Conservation (phyloP, 2,329 filamentous ascomycete species). For the Penicillium capsulatum region DNA sequence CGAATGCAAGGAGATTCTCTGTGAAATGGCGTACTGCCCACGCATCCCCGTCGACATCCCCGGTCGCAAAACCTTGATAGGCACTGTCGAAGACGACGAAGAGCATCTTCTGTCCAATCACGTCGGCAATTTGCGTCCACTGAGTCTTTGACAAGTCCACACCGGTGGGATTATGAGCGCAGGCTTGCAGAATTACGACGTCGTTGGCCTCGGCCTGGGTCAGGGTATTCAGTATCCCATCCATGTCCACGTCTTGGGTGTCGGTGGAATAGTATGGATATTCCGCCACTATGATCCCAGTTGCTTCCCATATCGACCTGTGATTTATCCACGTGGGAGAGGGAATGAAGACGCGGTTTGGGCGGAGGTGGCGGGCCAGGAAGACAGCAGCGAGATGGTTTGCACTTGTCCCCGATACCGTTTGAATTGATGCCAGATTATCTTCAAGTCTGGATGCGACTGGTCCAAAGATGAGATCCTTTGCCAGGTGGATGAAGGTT, state of each 20-base stretch:
- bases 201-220: slow-evolving; percentile 65
- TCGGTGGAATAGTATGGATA: slow-evolving; percentile 82
- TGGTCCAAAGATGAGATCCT: slow-evolving; percentile 3
- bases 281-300: slow-evolving; percentile 27
- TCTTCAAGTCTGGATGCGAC: slow-evolving; percentile 32
- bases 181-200: slow-evolving; percentile 82
- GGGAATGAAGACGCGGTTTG: slow-evolving; percentile 71
- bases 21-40: slow-evolving; percentile 81
- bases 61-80: slow-evolving; percentile 90
- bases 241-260: slow-evolving; percentile 22
- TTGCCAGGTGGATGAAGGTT: slow-evolving; percentile 73
- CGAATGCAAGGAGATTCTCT: slow-evolving; percentile 4
- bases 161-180: slow-evolving; percentile 93
- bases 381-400: slow-evolving; percentile 83
- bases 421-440: slow-evolving; percentile 67
- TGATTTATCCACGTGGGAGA: slow-evolving; percentile 94
- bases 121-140: slow-evolving; percentile 72
- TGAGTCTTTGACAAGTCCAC: slow-evolving; percentile 80
- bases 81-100: slow-evolving; percentile 93
- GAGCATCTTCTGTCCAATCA: slow-evolving; percentile 68
- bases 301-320: slow-evolving; percentile 70
- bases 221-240: slow-evolving; percentile 61
- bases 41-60: slow-evolving; percentile 71
- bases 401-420: slow-evolving; percentile 88
- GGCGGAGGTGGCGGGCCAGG: slow-evolving; percentile 72